Percentiles rank a stretch among this genome's conserved stretches.
Evolutionary conservation across 2,329 filamentous ascomycete genomes (phyloP).

Genomic region (Colletotrichum sp.): DNA sequence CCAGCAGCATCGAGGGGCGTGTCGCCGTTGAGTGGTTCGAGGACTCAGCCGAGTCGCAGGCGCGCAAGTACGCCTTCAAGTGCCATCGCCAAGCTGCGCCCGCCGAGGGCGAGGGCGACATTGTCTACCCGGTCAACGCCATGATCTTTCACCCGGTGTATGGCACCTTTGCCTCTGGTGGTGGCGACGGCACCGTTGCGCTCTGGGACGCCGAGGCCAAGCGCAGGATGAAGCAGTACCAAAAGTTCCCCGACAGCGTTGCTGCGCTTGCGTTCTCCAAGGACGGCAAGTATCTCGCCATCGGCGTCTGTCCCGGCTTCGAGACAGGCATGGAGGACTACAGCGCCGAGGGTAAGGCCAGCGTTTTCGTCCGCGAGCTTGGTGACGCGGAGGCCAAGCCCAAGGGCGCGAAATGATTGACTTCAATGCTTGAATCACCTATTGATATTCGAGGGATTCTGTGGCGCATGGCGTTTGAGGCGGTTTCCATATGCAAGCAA

Average conservation of each 20-base stretch:
- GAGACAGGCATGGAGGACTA: constrained; percentile 87
- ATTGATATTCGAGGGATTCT: constrained; percentile 22
- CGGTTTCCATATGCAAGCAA: constrained; percentile 29
- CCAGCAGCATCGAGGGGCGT: constrained; percentile 89
- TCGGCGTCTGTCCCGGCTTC: constrained; percentile 85
- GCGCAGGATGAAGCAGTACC: constrained; percentile 87
- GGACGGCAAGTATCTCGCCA: constrained; percentile 79
- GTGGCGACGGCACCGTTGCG: constrained; percentile 89
- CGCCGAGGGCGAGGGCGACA: constrained; percentile 70
- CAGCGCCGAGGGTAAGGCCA: constrained; percentile 72
- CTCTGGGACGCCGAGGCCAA: constrained; percentile 93
- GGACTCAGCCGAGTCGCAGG: constrained; percentile 83
- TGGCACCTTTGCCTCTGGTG: constrained; percentile 88
- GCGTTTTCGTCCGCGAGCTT: constrained; percentile 82
- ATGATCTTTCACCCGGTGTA: constrained; percentile 84
- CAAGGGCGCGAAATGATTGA: constrained; percentile 71
- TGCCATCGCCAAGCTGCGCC: constrained; percentile 83
- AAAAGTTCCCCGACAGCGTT: constrained; percentile 80
- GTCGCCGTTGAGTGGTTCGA: constrained; percentile 99
- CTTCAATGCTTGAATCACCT: not conserved
- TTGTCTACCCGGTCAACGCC: constrained; percentile 91
- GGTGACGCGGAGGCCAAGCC: constrained; percentile 87
- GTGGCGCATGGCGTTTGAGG: constrained; percentile 23
- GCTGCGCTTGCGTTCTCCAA: constrained; percentile 77
- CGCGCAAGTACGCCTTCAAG: constrained; percentile 97